phyloP scores from a whole-genome alignment of 2,329 filamentous ascomycete species.

The Alternaria sp. region DNA sequence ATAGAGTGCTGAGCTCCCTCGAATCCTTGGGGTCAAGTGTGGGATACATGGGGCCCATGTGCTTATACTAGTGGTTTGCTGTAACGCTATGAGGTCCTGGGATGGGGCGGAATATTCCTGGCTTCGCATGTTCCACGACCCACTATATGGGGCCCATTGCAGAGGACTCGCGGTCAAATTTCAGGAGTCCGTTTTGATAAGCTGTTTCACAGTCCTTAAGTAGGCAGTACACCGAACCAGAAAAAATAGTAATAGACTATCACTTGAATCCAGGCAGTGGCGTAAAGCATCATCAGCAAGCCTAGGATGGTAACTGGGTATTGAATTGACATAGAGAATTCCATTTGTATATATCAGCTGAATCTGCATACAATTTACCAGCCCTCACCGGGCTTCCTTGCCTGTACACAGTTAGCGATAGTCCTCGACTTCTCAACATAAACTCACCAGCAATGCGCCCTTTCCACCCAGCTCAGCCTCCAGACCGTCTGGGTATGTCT shows the following conservation, averaged over 20 bases:
- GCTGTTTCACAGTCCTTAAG: not conserved
- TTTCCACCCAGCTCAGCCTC: constrained; percentile 60
- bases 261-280: not conserved
- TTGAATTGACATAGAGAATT: constrained; percentile 13
- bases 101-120: not conserved
- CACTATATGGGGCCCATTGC: not conserved
- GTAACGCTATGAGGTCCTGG: not conserved
- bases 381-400: constrained; percentile 32
- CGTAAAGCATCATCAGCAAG: not conserved
- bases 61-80: not conserved
- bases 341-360: constrained; percentile 14
- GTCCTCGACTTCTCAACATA: fast-evolving
- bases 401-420: constrained; percentile 25
- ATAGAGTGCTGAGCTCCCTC: not conserved
- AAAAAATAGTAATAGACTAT: not conserved
- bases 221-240: not conserved
- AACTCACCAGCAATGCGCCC: constrained; percentile 52
- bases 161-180: not conserved
- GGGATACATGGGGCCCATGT: not conserved
- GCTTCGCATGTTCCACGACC: not conserved
- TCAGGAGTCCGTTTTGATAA: not conserved
- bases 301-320: not conserved
- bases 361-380: constrained; percentile 23
- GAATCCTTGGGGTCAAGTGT: not conserved
- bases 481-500: constrained; percentile 58